Evolutionary conservation across 2,329 filamentous ascomycete species (phyloP).

Genomic region (Monilinia fructicola): DNA sequence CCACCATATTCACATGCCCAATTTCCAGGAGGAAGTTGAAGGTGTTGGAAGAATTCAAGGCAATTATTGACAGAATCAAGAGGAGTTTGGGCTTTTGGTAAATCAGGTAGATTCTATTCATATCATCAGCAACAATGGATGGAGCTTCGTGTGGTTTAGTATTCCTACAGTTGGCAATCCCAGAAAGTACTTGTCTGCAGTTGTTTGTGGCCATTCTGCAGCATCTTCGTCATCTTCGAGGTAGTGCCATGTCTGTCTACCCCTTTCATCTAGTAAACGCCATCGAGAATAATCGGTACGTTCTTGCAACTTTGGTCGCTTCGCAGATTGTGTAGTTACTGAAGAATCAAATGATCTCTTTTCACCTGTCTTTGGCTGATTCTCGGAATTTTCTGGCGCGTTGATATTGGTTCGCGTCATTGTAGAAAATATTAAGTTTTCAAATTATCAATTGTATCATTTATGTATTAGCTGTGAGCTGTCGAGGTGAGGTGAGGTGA

Average conservation of each 20-base stretch:
- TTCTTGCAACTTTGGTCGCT: conserved; percentile 50
- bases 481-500: no score
- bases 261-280: conserved; percentile 79
- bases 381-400: background rate
- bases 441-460: no score
- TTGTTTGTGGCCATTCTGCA: conserved; percentile 78
- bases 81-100: conserved; percentile 69
- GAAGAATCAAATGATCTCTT: conserved; percentile 31
- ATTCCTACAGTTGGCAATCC: conserved; percentile 70
- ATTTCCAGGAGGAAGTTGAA: conserved; percentile 85
- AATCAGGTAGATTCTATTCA: conserved; percentile 67
- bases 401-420: conserved; percentile 2
- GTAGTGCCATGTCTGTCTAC: conserved; percentile 93
- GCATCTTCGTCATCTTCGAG: conserved; percentile 68
- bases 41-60: conserved; percentile 81
- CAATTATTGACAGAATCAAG: conserved; percentile 80
- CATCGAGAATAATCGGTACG: conserved; percentile 80
- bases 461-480: background rate
- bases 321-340: conserved; percentile 34
- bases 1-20: conserved; percentile 98
- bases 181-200: conserved; percentile 86
- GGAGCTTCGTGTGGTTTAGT: conserved; percentile 22
- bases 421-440: background rate
- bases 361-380: conserved; percentile 23
- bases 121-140: conserved; percentile 26